Base-by-base conservation (phyloP, 768 basidiomycete genomes). In the Dendrothele bispora region DNA sequence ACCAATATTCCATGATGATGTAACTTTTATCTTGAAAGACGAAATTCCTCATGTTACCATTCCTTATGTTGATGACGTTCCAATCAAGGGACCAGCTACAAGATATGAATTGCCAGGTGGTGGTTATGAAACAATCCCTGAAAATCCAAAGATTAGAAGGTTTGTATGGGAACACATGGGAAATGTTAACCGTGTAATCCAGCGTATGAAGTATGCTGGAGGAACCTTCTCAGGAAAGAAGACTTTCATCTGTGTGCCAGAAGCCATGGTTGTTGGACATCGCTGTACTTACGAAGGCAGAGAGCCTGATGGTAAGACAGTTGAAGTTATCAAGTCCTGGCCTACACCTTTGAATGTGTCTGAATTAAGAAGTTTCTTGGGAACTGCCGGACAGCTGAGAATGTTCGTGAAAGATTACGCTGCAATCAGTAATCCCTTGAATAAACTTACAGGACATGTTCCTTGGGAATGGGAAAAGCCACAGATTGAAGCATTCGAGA, bases 391-490 rank as follows among this genome's bases (percentile, higher is more conserved):
- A 15, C 29, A 26, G 0, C 11, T 46, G 1, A 18, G 46, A 11
- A 55, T 55, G n/a, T 57, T 45, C 37, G 49, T 55, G 0, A 29
- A 51, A n/a, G 37, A 46, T 17, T 57, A 48, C 39, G 27, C 54
- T 6, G 22, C 14, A 2, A 18, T 48, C 3, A 37, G 21, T 3
- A 3, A 36, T 1, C 54, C 50, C 5, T n/a, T 57, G 4, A 30
- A 27, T 7, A 28, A 44, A 32, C 41, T 56, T 3, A 45, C 50
- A 0, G 17, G 22, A 34, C 14, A 28, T 17, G 7, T 43, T 73
- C 72, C 67, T 70, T 36, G 75, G n/a, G 75, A 74, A 38, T 75
- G 74, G 73, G 62, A 56, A 48, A 59, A 52, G n/a, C 45, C 38
- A 28, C 45, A 51, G 29, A 21, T 35, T 7, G 2, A 11, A 21